Conservation (phyloP, 805 yeast genomes). For the Monosporozyma siamensis region DNA sequence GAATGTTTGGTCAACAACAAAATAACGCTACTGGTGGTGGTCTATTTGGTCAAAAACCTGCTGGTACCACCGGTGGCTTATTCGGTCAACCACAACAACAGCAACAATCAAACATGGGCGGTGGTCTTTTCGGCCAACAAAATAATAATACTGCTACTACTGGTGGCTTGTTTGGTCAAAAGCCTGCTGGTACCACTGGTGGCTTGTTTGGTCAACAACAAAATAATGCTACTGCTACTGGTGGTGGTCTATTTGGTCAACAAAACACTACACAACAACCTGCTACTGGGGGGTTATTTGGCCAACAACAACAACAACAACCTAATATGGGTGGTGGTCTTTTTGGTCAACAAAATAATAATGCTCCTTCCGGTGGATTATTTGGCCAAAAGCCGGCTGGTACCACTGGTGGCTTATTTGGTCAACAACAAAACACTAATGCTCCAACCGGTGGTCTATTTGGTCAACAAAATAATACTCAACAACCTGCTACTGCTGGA, state of each 20-base stretch:
- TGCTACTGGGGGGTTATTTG: conserved; percentile 14
- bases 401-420: conserved; percentile 29
- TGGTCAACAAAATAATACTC: conserved; percentile 15
- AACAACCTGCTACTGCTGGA: conserved; percentile 8
- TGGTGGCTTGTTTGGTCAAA: conserved; percentile 30
- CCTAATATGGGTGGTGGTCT: conserved; percentile 15
- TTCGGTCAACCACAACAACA: conserved; percentile 9
- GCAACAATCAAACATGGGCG: conserved; percentile 2
- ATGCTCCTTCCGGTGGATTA: conserved; percentile 20
- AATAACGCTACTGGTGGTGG: conserved; percentile 13
- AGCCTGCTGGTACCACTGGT: conserved; percentile 8
- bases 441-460: conserved; percentile 17
- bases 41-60: conserved; percentile 20
- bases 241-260: conserved; percentile 24
- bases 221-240: conserved; percentile 4
- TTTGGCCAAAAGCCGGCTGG: conserved; percentile 24
- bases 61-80: conserved; percentile 12
- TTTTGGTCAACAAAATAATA: conserved; percentile 26
- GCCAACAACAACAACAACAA: conserved; percentile 6
- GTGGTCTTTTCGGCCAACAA: conserved; percentile 29
- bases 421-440: conserved; percentile 10
- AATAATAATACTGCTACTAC: conserved; percentile 9
- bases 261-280: conserved; percentile 8
- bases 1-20: conserved; percentile 35
- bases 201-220: conserved; percentile 29